These are phyloP conservation scores for Kalmusia sp. DNA, from an alignment of 2,329 filamentous ascomycete genomes.

Conservation along the genomic window DNA sequence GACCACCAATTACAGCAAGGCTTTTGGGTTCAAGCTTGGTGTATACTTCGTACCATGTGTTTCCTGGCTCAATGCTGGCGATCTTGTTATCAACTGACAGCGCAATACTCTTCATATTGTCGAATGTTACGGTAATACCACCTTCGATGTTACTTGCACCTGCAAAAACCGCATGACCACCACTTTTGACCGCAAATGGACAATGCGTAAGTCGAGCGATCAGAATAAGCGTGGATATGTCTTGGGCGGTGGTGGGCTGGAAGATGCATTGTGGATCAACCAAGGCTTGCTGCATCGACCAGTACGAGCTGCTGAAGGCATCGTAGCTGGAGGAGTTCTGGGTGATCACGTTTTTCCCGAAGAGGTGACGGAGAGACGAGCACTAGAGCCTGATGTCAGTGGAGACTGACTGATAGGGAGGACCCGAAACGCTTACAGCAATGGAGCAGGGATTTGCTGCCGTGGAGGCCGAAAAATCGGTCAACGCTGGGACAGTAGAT, in stretches of 20 bases:
- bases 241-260: slow-evolving; percentile 22
- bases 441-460: slow-evolving; percentile 16
- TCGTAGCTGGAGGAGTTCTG: slow-evolving; percentile 23
- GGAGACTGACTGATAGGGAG: background rate
- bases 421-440: slow-evolving; percentile 22
- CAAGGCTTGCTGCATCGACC: slow-evolving; percentile 33
- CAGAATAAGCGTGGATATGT: slow-evolving; percentile 27
- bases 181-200: slow-evolving; percentile 9
- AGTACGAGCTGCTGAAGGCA: slow-evolving; percentile 26
- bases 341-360: slow-evolving; percentile 20
- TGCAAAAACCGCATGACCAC: slow-evolving; percentile 20
- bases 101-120: slow-evolving; percentile 28
- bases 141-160: slow-evolving; percentile 39
- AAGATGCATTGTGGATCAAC: slow-evolving; percentile 36
- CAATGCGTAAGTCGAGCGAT: slow-evolving; percentile 32
- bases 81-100: slow-evolving; percentile 22
- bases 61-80: slow-evolving; percentile 35
- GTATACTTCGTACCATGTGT: slow-evolving; percentile 41
- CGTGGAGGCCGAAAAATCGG: slow-evolving; percentile 2
- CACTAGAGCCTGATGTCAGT: slow-evolving; percentile 19
- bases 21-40: slow-evolving; percentile 25
- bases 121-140: slow-evolving; percentile 38
- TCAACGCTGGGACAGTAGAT: slow-evolving; percentile 19
- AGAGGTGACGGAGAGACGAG: slow-evolving; percentile 23
- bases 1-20: slow-evolving; percentile 36